phyloP scores from a whole-genome alignment of 345 rosid species.

The Corchorus olitorius region DNA sequence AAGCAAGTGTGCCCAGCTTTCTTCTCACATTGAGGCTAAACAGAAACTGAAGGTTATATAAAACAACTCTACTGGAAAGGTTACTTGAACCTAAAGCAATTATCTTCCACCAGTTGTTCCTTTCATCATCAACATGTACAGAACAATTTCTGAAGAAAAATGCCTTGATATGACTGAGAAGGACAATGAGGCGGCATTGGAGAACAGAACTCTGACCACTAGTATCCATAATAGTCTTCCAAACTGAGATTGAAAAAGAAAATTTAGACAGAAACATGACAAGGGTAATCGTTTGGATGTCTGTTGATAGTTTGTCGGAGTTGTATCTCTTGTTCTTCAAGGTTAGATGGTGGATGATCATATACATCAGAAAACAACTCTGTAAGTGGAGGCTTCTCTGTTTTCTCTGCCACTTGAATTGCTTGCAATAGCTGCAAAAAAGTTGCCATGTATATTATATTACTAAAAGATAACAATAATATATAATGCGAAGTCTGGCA shows the following conservation, averaged over 20 bases:
- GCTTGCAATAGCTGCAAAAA: constrained; percentile 55
- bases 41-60: constrained; percentile 35
- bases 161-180: too few species aligned
- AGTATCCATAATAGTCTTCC: too few species aligned
- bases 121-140: not conserved
- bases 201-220: too few species aligned
- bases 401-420: constrained; percentile 67
- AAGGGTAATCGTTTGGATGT: constrained; percentile 56
- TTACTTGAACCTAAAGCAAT: not conserved
- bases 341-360: constrained; percentile 56
- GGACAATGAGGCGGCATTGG: too few species aligned
- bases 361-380: constrained; percentile 70
- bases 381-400: constrained; percentile 54
- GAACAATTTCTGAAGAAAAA: not conserved
- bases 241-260: too few species aligned
- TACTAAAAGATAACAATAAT: not conserved
- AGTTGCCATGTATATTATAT: not conserved
- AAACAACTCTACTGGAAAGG: too few species aligned
- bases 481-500: not conserved
- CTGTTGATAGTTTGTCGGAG: constrained; percentile 49
- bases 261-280: constrained; percentile 48
- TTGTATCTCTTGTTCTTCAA: constrained; percentile 59
- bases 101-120: not conserved
- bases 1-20: constrained; percentile 55
- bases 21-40: constrained; percentile 57